Conservation (phyloP, 768 basidiomycete genomes). For the Lactifluus subvellereus region DNA sequence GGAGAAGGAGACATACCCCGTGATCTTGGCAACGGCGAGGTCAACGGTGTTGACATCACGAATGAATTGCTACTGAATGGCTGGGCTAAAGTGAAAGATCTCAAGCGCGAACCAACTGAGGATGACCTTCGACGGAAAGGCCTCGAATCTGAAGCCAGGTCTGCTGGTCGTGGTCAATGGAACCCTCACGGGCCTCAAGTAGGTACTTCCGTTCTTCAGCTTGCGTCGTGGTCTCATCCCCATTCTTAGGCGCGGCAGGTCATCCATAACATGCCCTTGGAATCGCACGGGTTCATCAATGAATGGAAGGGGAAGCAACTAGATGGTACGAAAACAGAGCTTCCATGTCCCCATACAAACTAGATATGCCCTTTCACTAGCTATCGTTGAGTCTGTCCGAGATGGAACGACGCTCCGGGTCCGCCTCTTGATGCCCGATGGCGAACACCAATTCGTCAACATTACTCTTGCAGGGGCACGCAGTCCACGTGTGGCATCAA, state of each 20-base stretch:
- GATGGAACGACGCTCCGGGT: slow-evolving; percentile 89
- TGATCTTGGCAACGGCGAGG: slow-evolving; percentile 73
- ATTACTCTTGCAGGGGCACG: slow-evolving; percentile 80
- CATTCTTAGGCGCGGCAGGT: slow-evolving; percentile 57
- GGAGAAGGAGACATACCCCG: slow-evolving; percentile 65
- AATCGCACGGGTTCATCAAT: slow-evolving; percentile 81
- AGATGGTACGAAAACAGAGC: slow-evolving; percentile 52
- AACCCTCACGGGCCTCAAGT: slow-evolving; percentile 75
- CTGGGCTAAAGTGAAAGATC: slow-evolving; percentile 92
- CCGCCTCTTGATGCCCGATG: slow-evolving; percentile 81
- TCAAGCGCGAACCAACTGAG: slow-evolving; percentile 75
- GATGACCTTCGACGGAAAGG: slow-evolving; percentile 69
- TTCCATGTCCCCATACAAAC: slow-evolving; percentile 14
- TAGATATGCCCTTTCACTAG: slow-evolving; percentile 35
- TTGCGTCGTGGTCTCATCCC: slow-evolving; percentile 6
- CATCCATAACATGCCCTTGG: slow-evolving; percentile 81
- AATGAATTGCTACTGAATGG: slow-evolving; percentile 78
- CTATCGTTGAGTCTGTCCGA: slow-evolving; percentile 88
- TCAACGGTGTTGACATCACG: slow-evolving; percentile 65
- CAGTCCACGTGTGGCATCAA: slow-evolving; percentile 61
- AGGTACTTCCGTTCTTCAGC: slow-evolving; percentile 10
- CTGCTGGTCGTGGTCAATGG: slow-evolving; percentile 79
- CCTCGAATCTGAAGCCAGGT: slow-evolving; percentile 69
- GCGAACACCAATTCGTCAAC: slow-evolving; percentile 86
- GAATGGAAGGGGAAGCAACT: slow-evolving; percentile 90